These are phyloP conservation scores for Colletotrichum eleusines DNA, from an alignment of 2,329 filamentous ascomycete genomes.

Conservation along the genomic window DNA sequence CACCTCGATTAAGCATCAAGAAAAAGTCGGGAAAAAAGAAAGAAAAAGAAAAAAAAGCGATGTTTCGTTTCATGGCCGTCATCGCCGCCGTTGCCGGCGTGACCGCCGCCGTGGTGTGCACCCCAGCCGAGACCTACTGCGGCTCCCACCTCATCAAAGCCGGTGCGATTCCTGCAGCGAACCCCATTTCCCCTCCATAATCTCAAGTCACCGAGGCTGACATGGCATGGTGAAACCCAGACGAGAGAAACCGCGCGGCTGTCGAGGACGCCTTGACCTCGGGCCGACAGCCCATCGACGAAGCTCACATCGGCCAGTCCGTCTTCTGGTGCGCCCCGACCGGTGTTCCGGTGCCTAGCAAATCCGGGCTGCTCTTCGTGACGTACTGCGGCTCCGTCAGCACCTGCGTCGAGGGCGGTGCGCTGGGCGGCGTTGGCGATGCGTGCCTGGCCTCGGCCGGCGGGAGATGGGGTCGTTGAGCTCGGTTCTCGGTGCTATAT, in stretches of 20 bases:
- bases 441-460: conserved; percentile 8
- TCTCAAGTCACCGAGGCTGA: not conserved
- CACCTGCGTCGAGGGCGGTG: conserved; percentile 28
- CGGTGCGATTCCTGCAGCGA: conserved; percentile 3
- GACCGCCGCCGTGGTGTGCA: conserved; percentile 19
- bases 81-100: conserved; percentile 1
- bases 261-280: conserved; percentile 15
- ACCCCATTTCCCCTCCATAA: not conserved
- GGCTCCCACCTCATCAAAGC: conserved; percentile 32
- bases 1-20: not conserved
- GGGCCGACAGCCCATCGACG: conserved; percentile 29
- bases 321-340: conserved; percentile 36
- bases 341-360: conserved; percentile 19
- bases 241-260: conserved; percentile 11
- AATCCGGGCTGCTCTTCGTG: conserved; percentile 25
- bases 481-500: too few species aligned
- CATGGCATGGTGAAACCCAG: not conserved
- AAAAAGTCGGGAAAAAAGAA: too few species aligned
- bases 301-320: conserved; percentile 24
- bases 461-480: not conserved
- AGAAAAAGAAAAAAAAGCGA: not conserved
- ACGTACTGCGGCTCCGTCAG: conserved; percentile 31
- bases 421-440: conserved; percentile 28
- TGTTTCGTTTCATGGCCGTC: conserved; percentile 1
- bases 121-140: conserved; percentile 28